Evolutionary conservation across 352 stramenopile genomes (phyloP), one percentile per base, ranked within the genome.

Genomic region (Globisporangium cylindrosporum): DNA sequence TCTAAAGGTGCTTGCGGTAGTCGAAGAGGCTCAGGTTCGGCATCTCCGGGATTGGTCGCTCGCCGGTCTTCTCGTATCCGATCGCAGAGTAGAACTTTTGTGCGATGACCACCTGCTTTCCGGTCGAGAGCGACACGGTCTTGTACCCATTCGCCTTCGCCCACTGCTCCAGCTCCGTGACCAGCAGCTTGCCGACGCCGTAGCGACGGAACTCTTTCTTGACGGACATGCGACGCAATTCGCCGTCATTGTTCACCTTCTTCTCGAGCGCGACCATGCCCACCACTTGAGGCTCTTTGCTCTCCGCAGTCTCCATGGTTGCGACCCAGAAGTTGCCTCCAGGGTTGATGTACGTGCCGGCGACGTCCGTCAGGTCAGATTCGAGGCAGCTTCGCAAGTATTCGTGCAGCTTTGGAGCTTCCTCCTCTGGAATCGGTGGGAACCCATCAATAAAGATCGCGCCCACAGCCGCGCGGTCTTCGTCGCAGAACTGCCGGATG

Each of bases 161-260:
- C 77, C 77, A 87, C 12, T 53, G 38, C 71, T 87, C 79, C 20
- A 84, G 63, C 15, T 82, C 73, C 9, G 59, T 46, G 20, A 87
- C 71, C 4, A 87, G 70, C 22, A 65, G 62, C 15, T 76, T 76
- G 9, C 73, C 80, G 29, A 88, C 51, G 1, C 80, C 80, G 36
- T 76, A 73, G 27, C 76, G 78, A 20, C 80, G 76, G 63, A 74
- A 83, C 20, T 55, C 68, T 27, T 57, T 64, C 3, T 70, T 71
- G 29, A 86, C 72, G 3, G 78, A 75, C 71, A 89, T 79, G 36
- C 80, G 78, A 0, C 80, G 69, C 60, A 89, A 63, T 63, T 89
- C 78, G 49, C 73, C 77, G 12, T 68, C 60, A 3, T 48, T 56
- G 22, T 54, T 41, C 24, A 74, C 68, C 29, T 79, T 80, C 20